A percentile compares a stretch with the other conserved stretches of the same genome.
Evolutionary conservation across 495 filamentous ascomycete genomes (phyloP).

Genomic region (Lichenothelia convexa): DNA sequence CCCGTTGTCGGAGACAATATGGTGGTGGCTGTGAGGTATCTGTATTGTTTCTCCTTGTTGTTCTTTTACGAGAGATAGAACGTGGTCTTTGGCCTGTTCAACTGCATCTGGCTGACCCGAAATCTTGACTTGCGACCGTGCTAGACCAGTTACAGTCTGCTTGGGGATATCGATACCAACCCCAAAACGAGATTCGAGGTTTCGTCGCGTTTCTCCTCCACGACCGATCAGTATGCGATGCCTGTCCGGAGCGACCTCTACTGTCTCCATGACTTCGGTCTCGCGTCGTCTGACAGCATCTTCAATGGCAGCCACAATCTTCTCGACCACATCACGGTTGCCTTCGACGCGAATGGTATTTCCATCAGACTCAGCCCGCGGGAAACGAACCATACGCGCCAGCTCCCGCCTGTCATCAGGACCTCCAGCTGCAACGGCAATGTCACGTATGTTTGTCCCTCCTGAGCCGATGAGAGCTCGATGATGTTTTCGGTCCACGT

Average conservation of each 20-base stretch:
- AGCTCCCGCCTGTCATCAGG: slow-evolving; percentile 64
- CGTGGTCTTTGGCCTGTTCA: slow-evolving; percentile 68
- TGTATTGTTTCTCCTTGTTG: slow-evolving; percentile 72
- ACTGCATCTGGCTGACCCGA: slow-evolving; percentile 60
- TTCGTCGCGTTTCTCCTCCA: slow-evolving; percentile 66
- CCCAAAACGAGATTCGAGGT: slow-evolving; percentile 76
- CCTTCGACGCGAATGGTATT: slow-evolving; percentile 77
- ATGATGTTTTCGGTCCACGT: slow-evolving; percentile 84
- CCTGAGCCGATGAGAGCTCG: slow-evolving; percentile 71
- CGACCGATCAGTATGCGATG: slow-evolving; percentile 83
- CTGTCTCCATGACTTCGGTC: slow-evolving; percentile 50
- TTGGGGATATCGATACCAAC: slow-evolving; percentile 81
- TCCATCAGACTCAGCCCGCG: slow-evolving; percentile 59
- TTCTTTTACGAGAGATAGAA: slow-evolving; percentile 61
- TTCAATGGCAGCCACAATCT: slow-evolving; percentile 67
- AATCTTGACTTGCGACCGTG: slow-evolving; percentile 58
- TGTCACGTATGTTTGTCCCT: slow-evolving; percentile 68
- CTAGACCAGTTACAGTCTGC: slow-evolving; percentile 45
- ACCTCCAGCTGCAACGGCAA: slow-evolving; percentile 75
- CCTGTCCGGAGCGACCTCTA: slow-evolving; percentile 73
- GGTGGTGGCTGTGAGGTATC: slow-evolving; percentile 64
- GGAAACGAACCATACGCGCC: slow-evolving; percentile 80
- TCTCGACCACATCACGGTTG: slow-evolving; percentile 62
- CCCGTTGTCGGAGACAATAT: slow-evolving; percentile 71
- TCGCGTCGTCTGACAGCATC: slow-evolving; percentile 60